Evolutionary conservation across 768 basidiomycete genomes (phyloP), one percentile per base, ranked within the genome.

Genomic region (Suillus ampliporus): DNA sequence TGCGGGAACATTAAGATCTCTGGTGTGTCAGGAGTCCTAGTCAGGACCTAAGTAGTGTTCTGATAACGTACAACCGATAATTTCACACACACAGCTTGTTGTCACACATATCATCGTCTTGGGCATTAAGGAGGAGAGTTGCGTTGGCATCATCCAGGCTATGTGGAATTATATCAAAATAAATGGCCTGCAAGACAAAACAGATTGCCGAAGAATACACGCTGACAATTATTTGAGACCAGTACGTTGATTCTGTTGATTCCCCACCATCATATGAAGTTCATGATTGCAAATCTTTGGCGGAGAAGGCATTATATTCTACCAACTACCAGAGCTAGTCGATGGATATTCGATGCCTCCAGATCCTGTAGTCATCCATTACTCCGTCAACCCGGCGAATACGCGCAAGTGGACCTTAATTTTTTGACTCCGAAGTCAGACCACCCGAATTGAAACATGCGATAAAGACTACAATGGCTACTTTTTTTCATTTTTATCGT

Each of bases 91-190:
- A n/a, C n/a, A n/a, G n/a, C n/a, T n/a, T n/a, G n/a, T n/a, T n/a
- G n/a, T n/a, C n/a, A n/a, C n/a, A n/a, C n/a, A n/a, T n/a, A n/a
- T n/a, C n/a, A n/a, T n/a, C 51, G 74, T 94, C 15, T 81, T 98
- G 41, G 89, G 87, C 26, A 83, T 95, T 72, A 90, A 91, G 67
- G 92, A 97, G 71, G 94, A 93, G 34, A 94, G 91, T 41, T 84
- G 93, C 34, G 80, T 89, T 26, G 92, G 90, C 5, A 85, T 93
- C n/a, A 83, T 97, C n/a, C 89, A 92, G 60, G 85, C 91, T 0
- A 72, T 97, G 11, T 99, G 95, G 96, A 92, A 91, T 69, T 94
- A 96, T 69, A 91, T 97, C 78, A 96, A 95, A 72, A 78, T 89
- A 14, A 82, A 94, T 67, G 86, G 87, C 28, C 77, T 96, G 17